phyloP scores from a whole-genome alignment of 2,329 filamentous ascomycete genomes.

The Talaromyces marneffei region DNA sequence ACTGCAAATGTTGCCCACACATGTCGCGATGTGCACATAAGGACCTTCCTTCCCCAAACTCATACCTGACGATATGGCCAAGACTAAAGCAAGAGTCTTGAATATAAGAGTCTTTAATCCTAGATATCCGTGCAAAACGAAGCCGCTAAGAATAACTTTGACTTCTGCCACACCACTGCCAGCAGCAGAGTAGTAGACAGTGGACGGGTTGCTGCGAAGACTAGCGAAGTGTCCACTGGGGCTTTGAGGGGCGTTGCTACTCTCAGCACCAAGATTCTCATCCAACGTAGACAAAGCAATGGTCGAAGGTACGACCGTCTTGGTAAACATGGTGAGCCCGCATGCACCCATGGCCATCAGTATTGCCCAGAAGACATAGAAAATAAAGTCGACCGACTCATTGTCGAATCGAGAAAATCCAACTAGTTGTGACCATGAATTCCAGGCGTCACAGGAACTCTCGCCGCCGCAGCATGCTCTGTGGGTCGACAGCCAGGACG shows the following conservation, averaged over 20 bases:
- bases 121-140: conserved; percentile 92
- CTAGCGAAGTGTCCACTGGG: conserved; percentile 32
- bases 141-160: conserved; percentile 94
- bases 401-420: conserved; percentile 43
- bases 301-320: conserved; percentile 85
- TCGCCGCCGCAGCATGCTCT: conserved; percentile 58
- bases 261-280: conserved; percentile 76
- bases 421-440: conserved; percentile 61
- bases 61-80: conserved; percentile 87
- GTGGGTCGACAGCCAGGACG: conserved; percentile 66
- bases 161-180: conserved; percentile 96
- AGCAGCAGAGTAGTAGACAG: conserved; percentile 92
- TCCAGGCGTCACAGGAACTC: conserved; percentile 54
- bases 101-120: conserved; percentile 79
- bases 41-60: conserved; percentile 93
- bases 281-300: conserved; percentile 83
- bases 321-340: conserved; percentile 77
- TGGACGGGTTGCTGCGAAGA: conserved; percentile 52
- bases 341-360: conserved; percentile 66
- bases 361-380: conserved; percentile 70
- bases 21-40: conserved; percentile 95
- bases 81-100: conserved; percentile 74
- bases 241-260: conserved; percentile 40
- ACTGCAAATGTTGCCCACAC: conserved; percentile 90
- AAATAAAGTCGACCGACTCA: conserved; percentile 66